Conservation (phyloP, 441 rosid genomes). For the Iberis amara region DNA sequence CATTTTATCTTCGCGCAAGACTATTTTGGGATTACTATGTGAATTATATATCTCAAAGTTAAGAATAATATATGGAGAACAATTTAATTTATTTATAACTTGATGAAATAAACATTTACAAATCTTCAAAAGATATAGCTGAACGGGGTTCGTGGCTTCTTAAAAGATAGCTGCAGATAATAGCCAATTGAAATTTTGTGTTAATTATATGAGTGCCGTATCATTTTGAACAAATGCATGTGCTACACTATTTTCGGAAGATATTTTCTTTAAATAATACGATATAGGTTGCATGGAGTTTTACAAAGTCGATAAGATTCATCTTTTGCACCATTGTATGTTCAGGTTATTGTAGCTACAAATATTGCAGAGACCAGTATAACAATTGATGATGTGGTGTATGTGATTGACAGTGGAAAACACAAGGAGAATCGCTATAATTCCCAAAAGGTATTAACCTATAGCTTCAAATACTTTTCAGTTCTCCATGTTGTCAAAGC, state of each 20-base stretch:
- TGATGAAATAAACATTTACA: not conserved
- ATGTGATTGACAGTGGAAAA: constrained; percentile 88
- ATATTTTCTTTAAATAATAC: not conserved
- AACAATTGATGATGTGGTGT: constrained; percentile 91
- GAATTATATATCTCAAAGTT: constrained; percentile 1
- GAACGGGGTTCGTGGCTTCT: not conserved
- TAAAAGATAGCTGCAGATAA: not conserved
- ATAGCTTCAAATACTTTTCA: constrained; percentile 7
- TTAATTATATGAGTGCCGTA: not conserved
- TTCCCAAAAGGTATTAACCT: constrained; percentile 63
- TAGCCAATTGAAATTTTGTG: not conserved
- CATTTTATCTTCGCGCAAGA: not conserved
- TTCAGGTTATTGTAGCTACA: constrained; percentile 81
- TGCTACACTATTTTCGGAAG: constrained; percentile 8
- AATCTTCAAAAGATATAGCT: not conserved
- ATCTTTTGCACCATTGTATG: constrained; percentile 19
- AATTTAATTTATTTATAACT: constrained; percentile 4
- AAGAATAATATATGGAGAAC: not conserved
- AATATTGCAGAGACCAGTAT: constrained; percentile 95
- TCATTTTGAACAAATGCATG: constrained; percentile 5
- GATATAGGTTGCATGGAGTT: not conserved
- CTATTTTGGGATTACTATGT: not conserved
- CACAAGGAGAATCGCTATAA: constrained; percentile 92
- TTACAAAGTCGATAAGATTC: constrained; percentile 1
- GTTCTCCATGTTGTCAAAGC: constrained; percentile 2